A percentile compares a stretch with the other conserved stretches of the same genome.
These are phyloP conservation scores for Athelia psychrophila DNA, from an alignment of 1,284 basidiomycete species.

Conservation along the genomic window DNA sequence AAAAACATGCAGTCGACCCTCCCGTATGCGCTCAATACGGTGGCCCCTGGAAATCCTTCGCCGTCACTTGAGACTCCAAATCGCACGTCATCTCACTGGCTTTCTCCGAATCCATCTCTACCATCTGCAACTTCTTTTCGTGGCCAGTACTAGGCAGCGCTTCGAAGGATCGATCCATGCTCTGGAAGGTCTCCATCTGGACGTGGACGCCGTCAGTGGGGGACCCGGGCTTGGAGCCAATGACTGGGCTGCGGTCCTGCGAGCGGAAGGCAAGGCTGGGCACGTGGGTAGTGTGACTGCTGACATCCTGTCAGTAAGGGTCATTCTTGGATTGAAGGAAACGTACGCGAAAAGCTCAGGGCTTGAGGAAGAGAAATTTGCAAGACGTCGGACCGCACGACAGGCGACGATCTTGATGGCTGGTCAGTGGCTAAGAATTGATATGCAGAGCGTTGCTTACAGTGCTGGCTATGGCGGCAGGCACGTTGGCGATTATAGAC, in stretches of 20 bases:
- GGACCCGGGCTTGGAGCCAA: slow-evolving; percentile 25
- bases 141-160: not conserved
- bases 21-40: not conserved
- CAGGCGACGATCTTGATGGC: slow-evolving; percentile 61
- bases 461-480: slow-evolving; percentile 65
- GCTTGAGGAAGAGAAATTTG: slow-evolving; percentile 50
- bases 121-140: not conserved
- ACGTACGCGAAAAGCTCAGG: slow-evolving; percentile 56
- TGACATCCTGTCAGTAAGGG: slow-evolving; percentile 8
- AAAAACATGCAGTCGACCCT: no score
- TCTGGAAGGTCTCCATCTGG: slow-evolving; percentile 61
- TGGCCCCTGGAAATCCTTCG: not conserved
- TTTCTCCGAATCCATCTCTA: not conserved
- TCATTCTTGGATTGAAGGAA: not conserved
- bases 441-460: slow-evolving; percentile 31
- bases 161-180: slow-evolving; percentile 7
- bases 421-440: not conserved
- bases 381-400: slow-evolving; percentile 63
- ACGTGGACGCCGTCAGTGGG: slow-evolving; percentile 41
- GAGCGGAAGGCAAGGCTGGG: slow-evolving; percentile 44
- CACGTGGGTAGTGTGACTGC: slow-evolving; percentile 31
- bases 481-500: slow-evolving; percentile 74
- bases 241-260: slow-evolving; percentile 17
- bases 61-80: not conserved
- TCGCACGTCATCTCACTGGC: not conserved